Conservation (phyloP, 2,329 filamentous ascomycete species). For the Penicillium sp. region DNA sequence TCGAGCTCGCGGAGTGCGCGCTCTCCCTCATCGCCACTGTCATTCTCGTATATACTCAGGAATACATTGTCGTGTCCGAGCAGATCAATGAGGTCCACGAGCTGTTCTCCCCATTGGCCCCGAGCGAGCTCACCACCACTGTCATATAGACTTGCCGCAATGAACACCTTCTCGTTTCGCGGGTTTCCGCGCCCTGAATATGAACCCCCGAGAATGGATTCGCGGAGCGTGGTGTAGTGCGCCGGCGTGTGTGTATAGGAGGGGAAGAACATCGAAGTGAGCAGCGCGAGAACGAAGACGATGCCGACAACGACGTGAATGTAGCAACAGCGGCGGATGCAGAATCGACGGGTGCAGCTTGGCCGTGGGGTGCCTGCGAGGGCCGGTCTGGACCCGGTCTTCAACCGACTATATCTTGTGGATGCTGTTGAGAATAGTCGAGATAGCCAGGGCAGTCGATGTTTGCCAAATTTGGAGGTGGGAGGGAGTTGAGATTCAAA, state of each 20-base stretch:
- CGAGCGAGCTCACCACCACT: conserved; percentile 59
- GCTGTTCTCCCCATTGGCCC: conserved; percentile 64
- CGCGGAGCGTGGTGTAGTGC: conserved; percentile 51
- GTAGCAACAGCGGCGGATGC: conserved; percentile 34
- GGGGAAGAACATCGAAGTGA: conserved; percentile 54
- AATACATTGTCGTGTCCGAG: conserved; percentile 70
- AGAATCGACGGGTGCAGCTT: conserved; percentile 30
- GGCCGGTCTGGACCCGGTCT: conserved; percentile 27
- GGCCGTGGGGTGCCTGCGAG: conserved; percentile 25
- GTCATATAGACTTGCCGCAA: conserved; percentile 72
- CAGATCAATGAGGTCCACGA: conserved; percentile 65
- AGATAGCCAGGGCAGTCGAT: conserved; percentile 27
- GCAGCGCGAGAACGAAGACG: conserved; percentile 38
- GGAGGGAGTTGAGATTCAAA: conserved; percentile 41
- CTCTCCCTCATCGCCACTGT: conserved; percentile 60
- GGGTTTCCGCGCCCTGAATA: conserved; percentile 51
- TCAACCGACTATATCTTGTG: conserved; percentile 34
- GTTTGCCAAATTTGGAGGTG: conserved; percentile 26
- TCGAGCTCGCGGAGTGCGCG: conserved; percentile 58
- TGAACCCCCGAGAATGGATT: conserved; percentile 32
- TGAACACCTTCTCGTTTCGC: conserved; percentile 68
- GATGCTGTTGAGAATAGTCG: conserved; percentile 31
- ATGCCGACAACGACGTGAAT: conserved; percentile 29
- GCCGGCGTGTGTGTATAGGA: conserved; percentile 58
- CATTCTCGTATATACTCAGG: conserved; percentile 73